Evolutionary conservation across 1,284 basidiomycete genomes (phyloP).

Genomic region (Leccinum huronense): DNA sequence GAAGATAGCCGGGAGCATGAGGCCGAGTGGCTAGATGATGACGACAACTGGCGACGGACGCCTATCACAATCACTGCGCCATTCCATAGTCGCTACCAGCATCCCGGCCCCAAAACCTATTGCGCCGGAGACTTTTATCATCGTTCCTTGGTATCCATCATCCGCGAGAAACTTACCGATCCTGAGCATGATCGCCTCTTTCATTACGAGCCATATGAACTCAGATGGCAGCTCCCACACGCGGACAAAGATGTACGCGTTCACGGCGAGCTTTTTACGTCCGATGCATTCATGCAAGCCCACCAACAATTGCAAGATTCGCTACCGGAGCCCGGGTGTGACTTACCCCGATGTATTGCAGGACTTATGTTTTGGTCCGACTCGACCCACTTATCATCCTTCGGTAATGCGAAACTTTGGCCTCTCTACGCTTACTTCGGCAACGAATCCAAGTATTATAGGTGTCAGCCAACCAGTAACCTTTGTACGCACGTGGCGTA

Average conservation of each 20-base stretch:
- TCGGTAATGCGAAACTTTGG: background rate
- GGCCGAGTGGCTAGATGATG: background rate
- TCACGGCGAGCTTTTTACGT: background rate
- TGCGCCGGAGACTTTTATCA: background rate
- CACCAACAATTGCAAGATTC: background rate
- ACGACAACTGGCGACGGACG: background rate
- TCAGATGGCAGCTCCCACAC: background rate
- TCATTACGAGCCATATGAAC: background rate
- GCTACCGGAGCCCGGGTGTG: background rate
- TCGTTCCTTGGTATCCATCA: background rate
- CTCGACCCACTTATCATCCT: background rate
- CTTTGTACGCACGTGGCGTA: background rate
- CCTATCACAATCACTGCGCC: background rate
- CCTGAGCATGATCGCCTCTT: background rate
- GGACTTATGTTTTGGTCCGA: background rate
- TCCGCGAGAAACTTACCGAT: background rate
- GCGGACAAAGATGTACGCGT: background rate
- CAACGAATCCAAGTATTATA: background rate
- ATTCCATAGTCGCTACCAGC: background rate
- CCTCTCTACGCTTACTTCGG: background rate
- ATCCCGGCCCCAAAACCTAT: background rate
- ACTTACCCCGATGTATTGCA: background rate
- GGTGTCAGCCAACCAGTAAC: background rate
- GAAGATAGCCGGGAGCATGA: background rate
- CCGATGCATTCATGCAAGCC: background rate